Conservation (phyloP, 768 basidiomycete genomes). For the Sistotremastrum suecicum region DNA sequence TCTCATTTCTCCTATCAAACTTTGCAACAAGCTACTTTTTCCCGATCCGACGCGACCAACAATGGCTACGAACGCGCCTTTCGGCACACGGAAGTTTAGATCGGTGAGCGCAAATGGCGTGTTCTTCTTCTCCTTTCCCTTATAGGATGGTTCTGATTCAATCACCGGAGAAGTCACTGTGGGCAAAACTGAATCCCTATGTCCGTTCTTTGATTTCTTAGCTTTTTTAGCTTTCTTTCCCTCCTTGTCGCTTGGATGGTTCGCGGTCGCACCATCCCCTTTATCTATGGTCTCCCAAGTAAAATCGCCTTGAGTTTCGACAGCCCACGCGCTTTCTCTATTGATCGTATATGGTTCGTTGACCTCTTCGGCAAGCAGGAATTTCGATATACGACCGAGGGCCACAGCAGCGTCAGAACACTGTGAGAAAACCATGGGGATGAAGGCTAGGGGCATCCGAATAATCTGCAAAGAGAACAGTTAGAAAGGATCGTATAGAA, state of each 20-base stretch:
- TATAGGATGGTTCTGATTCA: neutral
- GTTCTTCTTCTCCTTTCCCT: slow-evolving; percentile 4
- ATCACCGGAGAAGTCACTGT: neutral
- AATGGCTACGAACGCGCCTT: slow-evolving; percentile 27
- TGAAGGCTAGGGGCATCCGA: slow-evolving; percentile 8
- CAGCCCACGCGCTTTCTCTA: neutral
- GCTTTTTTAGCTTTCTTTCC: slow-evolving; percentile 7
- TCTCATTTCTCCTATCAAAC: slow-evolving; percentile 23
- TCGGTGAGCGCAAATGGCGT: slow-evolving; percentile 12
- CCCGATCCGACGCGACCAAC: slow-evolving; percentile 33
- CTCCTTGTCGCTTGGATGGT: slow-evolving; percentile 1
- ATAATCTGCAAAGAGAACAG: slow-evolving; percentile 2
- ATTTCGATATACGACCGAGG: slow-evolving; percentile 9
- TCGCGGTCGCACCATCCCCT: slow-evolving; percentile 15
- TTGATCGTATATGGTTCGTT: slow-evolving; percentile 11
- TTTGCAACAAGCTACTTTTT: slow-evolving; percentile 15
- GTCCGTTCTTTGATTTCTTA: slow-evolving; percentile 3
- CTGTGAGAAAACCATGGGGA: slow-evolving; percentile 9
- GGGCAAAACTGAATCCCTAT: neutral
- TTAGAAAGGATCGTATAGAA: neutral
- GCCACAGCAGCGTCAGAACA: slow-evolving; percentile 14
- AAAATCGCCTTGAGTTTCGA: neutral
- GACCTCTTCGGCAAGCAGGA: slow-evolving; percentile 15
- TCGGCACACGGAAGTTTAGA: slow-evolving; percentile 10
- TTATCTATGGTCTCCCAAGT: slow-evolving; percentile 1